Percentiles rank a stretch among this genome's conserved stretches.
Conservation (phyloP, 1,139 yeast genomes). For the Pichia sp. region DNA sequence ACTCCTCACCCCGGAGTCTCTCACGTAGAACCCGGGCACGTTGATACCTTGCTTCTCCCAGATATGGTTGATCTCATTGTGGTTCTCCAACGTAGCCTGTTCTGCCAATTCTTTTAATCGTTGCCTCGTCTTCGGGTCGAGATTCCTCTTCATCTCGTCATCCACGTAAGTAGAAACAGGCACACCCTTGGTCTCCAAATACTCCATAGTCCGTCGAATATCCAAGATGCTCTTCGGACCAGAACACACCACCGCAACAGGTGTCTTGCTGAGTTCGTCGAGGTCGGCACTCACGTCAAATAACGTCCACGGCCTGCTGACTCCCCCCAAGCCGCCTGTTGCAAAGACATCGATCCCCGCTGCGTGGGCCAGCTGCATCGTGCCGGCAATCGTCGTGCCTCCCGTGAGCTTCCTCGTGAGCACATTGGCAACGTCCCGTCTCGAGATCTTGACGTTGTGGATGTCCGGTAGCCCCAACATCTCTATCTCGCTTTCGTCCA, state of each 20-base stretch:
- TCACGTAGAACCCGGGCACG: conserved; percentile 81
- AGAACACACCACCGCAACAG: conserved; percentile 84
- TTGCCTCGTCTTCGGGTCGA: conserved; percentile 19
- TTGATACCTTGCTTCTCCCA: conserved; percentile 31
- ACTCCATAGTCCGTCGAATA: conserved; percentile 77
- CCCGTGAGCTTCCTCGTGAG: conserved; percentile 65
- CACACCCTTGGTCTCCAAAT: conserved; percentile 82
- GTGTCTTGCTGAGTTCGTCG: conserved; percentile 77
- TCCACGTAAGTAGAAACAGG: conserved; percentile 42
- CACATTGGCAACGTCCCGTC: conserved; percentile 76
- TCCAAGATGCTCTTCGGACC: conserved; percentile 89
- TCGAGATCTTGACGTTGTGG: conserved; percentile 59
- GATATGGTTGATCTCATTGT: conserved; percentile 8
- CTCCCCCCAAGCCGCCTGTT: conserved; percentile 94
- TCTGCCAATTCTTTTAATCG: conserved; percentile 1
- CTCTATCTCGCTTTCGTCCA: conserved; percentile 44
- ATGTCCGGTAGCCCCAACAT: conserved; percentile 43
- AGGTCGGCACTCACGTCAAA: conserved; percentile 87
- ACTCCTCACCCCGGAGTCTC: conserved; percentile 69
- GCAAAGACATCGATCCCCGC: conserved; percentile 86
- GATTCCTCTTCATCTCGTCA: conserved; percentile 26
- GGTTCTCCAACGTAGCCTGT: neutral
- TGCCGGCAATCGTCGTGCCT: conserved; percentile 87
- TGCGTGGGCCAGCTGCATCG: conserved; percentile 72
- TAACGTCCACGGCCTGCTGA: conserved; percentile 70